Evolutionary conservation across 1,139 yeast species (phyloP).

Genomic region (Yamadazyma pseudoaaseri): DNA sequence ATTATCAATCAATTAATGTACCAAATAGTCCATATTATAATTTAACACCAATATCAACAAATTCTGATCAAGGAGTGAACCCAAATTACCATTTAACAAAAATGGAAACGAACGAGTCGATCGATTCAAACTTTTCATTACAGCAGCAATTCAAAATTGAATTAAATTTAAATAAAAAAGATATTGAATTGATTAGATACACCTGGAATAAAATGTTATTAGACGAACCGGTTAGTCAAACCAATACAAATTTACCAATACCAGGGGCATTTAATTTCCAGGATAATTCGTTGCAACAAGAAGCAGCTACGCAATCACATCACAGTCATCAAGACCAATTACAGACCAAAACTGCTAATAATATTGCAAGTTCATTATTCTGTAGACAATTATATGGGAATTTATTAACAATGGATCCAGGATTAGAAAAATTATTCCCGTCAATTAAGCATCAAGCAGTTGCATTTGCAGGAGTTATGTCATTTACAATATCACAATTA

Average conservation of each 20-base stretch:
- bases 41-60: slow-evolving; percentile 14
- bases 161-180: slow-evolving; percentile 28
- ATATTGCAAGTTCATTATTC: slow-evolving; percentile 48
- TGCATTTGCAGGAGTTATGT: slow-evolving; percentile 76
- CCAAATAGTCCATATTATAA: slow-evolving; percentile 13
- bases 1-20: slow-evolving; percentile 5
- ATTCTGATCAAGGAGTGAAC: slow-evolving; percentile 4
- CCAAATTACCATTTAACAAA: slow-evolving; percentile 34
- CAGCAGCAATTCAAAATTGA: slow-evolving; percentile 21
- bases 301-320: slow-evolving; percentile 3
- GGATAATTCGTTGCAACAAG: slow-evolving; percentile 9
- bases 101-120: slow-evolving; percentile 51
- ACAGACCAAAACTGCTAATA: slow-evolving; percentile 9
- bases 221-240: slow-evolving; percentile 30
- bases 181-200: slow-evolving; percentile 40
- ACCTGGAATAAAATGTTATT: slow-evolving; percentile 46
- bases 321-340: slow-evolving; percentile 4
- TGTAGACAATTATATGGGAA: slow-evolving; percentile 65
- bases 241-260: slow-evolving; percentile 19
- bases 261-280: slow-evolving; percentile 27
- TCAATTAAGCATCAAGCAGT: slow-evolving; percentile 70
- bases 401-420: slow-evolving; percentile 52
- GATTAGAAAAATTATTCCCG: slow-evolving; percentile 58
- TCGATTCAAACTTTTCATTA: slow-evolving; percentile 22
- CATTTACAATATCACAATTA: slow-evolving; percentile 54